Evolutionary conservation across 1,139 yeast species (phyloP), one percentile per base, ranked within the genome.

Genomic region (Blastobotrys capitulatus): DNA sequence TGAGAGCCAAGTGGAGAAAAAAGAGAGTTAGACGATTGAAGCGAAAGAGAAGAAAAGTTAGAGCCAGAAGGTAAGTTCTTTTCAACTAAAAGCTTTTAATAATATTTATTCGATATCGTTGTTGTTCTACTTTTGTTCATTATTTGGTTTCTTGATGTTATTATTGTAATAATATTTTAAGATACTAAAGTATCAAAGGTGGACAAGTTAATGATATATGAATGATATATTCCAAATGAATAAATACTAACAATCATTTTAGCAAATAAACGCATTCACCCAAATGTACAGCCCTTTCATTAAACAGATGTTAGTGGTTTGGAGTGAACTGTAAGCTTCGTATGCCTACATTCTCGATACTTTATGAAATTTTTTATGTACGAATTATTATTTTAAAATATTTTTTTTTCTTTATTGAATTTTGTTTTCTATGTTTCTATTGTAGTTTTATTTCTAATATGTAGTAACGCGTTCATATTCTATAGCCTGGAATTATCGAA

Each of bases 41-140:
- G 86, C 86, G 96, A 84, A 89, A 89, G 95, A 86, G 97, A 85
- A 95, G 97, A 95, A 88, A 88, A 95, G 96, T 89, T 71, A 86
- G 97, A 86, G 97, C 97, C 78, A 87, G 97, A 87, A 62, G 67
- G 63, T 51, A 44, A 31, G 54, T 49, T 37, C n/a, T n/a, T n/a
- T n/a, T n/a, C n/a, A n/a, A n/a, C n/a, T n/a, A n/a, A n/a, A n/a
- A n/a, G n/a, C n/a, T n/a, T n/a, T n/a, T n/a, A n/a, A n/a, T n/a
- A n/a, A n/a, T n/a, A n/a, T n/a, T n/a, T n/a, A n/a, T n/a, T n/a
- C n/a, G n/a, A n/a, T n/a, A n/a, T n/a, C n/a, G n/a, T n/a, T n/a
- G n/a, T n/a, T n/a, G n/a, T n/a, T n/a, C n/a, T n/a, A n/a, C n/a
- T n/a, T n/a, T n/a, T n/a, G n/a, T n/a, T n/a, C n/a, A n/a, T n/a